Conservation (phyloP, 495 filamentous ascomycete genomes). For the Neurospora tetraspora region DNA sequence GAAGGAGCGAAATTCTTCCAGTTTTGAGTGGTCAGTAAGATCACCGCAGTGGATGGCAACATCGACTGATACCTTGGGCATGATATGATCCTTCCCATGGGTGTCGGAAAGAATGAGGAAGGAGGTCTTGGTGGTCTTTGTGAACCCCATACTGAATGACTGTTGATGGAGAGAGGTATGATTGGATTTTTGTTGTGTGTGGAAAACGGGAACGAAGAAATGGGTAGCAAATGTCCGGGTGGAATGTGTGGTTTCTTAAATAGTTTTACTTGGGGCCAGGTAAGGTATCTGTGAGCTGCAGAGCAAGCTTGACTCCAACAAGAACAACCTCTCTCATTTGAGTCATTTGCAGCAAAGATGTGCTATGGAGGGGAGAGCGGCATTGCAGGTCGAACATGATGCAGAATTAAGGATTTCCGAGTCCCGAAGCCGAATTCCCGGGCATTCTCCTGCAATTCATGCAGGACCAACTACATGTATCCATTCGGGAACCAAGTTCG, state of each 20-base stretch:
- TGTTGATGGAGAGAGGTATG: background rate
- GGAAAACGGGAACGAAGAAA: background rate
- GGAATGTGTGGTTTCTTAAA: background rate
- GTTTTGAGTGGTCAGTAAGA: slow-evolving; percentile 52
- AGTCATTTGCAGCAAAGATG: background rate
- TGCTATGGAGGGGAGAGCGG: background rate
- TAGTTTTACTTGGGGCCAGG: background rate
- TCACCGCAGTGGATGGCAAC: slow-evolving; percentile 68
- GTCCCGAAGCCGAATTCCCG: background rate
- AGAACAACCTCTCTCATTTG: background rate
- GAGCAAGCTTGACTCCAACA: background rate
- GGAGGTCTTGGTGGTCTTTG: slow-evolving; percentile 19
- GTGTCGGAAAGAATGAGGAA: slow-evolving; percentile 57
- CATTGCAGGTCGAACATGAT: background rate
- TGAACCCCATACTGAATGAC: background rate
- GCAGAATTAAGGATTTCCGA: background rate
- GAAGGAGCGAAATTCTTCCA: slow-evolving; percentile 41
- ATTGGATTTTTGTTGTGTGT: background rate
- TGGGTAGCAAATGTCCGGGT: background rate
- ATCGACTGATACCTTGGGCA: slow-evolving; percentile 27
- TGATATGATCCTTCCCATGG: slow-evolving; percentile 28
- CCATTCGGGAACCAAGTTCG: too few relatives aligned
- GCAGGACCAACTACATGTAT: too few relatives aligned
- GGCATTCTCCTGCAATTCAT: background rate
- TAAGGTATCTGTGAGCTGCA: background rate